Conservation (phyloP, 2,329 filamentous ascomycete species). For the Alternaria consortialis region DNA sequence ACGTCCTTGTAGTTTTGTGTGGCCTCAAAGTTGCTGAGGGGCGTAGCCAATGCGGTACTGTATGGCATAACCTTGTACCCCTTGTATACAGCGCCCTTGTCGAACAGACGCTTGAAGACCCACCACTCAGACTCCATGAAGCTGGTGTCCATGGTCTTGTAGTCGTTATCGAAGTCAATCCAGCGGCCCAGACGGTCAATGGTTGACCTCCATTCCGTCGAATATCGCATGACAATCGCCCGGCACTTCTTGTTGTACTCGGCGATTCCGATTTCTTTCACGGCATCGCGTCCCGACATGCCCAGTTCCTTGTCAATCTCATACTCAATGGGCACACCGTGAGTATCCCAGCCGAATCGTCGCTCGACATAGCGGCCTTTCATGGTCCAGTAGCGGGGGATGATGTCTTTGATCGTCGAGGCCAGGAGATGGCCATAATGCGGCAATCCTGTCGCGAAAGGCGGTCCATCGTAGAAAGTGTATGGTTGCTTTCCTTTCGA, state of each 20-base stretch:
- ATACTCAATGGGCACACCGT: constrained; percentile 93
- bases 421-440: constrained; percentile 83
- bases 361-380: constrained; percentile 92
- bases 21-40: constrained; percentile 91
- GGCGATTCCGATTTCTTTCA: constrained; percentile 83
- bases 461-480: constrained; percentile 85
- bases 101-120: constrained; percentile 93
- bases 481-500: constrained; percentile 84
- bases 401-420: constrained; percentile 96
- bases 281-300: constrained; percentile 86
- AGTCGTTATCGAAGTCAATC: constrained; percentile 98
- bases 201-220: constrained; percentile 84
- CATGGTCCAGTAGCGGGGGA: constrained; percentile 97
- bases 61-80: constrained; percentile 95
- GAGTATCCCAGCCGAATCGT: constrained; percentile 94
- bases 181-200: constrained; percentile 90
- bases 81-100: constrained; percentile 89
- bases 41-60: constrained; percentile 87
- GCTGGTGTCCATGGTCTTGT: constrained; percentile 94
- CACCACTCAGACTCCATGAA: constrained; percentile 99
- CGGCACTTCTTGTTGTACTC: constrained; percentile 93
- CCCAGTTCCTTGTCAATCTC: constrained; percentile 97
- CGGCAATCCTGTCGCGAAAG: constrained; percentile 65
- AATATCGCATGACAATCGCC: constrained; percentile 91
- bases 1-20: constrained; percentile 95